Base-by-base conservation (phyloP, 495 filamentous ascomycete species). In the Aspergillus leporis region DNA sequence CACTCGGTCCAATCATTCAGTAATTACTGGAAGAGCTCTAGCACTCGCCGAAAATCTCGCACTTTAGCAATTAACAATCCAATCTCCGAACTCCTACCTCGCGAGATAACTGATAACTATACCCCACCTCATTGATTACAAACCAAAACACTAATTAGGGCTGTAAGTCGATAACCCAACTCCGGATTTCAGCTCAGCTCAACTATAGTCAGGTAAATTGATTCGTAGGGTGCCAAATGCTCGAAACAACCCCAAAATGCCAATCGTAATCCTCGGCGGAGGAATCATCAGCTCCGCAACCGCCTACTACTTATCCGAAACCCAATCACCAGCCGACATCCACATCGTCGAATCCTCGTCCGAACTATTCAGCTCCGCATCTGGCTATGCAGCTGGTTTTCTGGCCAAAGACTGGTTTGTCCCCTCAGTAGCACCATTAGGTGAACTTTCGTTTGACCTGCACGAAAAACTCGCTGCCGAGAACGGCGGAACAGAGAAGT, bases 221-320 rank as follows among this genome's bases (percentile, higher is more conserved):
- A n/a, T n/a, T n/a, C n/a, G n/a, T n/a, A 18, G 19, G 31, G 13
- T n/a, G 22, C 19, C 21, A 53, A 16, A 28, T 6, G 63, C 19
- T 21, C 14, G 22, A 46, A 5, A 53, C 22, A 32, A 10, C 14
- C 28, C 66, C 38, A 66, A 23, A 50, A 79, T 79, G 77, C 56
- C 75, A 25, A 92, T 86, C 19, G 82, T 92, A 31, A 92, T 93
- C 57, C 70, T 94, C 48, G 90, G 90, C 50, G 82, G 83, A 51
- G 90, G 90, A 52, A 92, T 94, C 70, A 90, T 94, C 40, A 89
- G 89, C 58, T 70, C 83, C 48, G 87, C 88, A n/a, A 90, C 87
- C 23, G 90, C 90, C 12, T 92, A 88, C 70, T 91, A 90, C 66
- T 81, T 91, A 46, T 68, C 68, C 19, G 49, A 71, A n/a, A 63